Base-by-base conservation (phyloP, 305 asterid genomes). In the Ilex paraguariensis region DNA sequence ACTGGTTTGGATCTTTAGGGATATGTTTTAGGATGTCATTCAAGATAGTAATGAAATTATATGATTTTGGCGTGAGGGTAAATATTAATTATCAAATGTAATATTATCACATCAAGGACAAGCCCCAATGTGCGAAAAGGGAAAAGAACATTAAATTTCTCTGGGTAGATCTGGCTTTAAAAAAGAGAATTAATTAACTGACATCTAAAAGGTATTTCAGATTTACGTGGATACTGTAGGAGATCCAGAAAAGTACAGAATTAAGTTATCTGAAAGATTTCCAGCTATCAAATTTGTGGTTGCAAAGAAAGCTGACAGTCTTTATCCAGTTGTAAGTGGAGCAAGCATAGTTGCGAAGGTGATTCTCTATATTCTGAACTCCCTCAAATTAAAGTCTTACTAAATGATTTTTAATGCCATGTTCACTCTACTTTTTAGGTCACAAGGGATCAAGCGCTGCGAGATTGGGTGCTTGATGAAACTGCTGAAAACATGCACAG, bases 301-400 rank as follows among this genome's bases (percentile, higher is more conserved):
- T 60, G 80, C 99, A 2, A 90, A 93, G 87, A 93, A 93, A 80
- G 99, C 97, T 46, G 99, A 93, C 69, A 93, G 99, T 75, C 89
- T 93, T 65, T 93, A 84, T 77, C 97, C 99, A 39, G 96, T 93
- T 63, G 99, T 93, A 36, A 93, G 97, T 77, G 97, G 98, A 51
- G 97, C 99, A 46, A 93, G 99, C 81, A 93, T 93, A 70, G 97
- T 82, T 73, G 99, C 99, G 66, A 93, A 93, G 97, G 98, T 92
- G 73, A 77, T 56, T 52, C 54, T 57, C 68, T 59, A 59, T 39
- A 54, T 14, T 60, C 50, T 16, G 54, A 48, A 16, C 13, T 61
- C 59, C n/a, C 21, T 10, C 17, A 21, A 14, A 33, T 55, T 17
- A 52, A 21, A 21, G n/a, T 56, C 57, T 45, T 44, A 49, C 54